Conservation (phyloP, 2,329 filamentous ascomycete species). For the Cladophialophora carrionii region DNA sequence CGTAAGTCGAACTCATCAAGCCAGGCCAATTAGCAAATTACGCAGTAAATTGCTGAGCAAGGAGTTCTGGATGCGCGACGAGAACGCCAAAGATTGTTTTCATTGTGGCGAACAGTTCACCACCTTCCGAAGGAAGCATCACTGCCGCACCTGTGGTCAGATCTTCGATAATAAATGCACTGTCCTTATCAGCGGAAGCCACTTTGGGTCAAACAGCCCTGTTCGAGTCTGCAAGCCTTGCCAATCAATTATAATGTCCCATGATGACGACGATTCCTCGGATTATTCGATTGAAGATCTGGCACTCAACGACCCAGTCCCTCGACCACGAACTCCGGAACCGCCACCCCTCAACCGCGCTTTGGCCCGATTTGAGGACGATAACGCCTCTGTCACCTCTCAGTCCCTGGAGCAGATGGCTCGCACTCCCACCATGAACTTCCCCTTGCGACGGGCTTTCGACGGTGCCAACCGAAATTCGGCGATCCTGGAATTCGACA, state of each 20-base stretch:
- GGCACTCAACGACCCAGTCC: slow-evolving; percentile 43
- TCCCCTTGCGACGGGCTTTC: slow-evolving; percentile 66
- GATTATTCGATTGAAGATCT: slow-evolving; percentile 77
- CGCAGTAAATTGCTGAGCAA: slow-evolving; percentile 86
- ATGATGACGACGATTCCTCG: slow-evolving; percentile 88
- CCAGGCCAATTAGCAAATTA: slow-evolving; percentile 63
- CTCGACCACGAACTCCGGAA: slow-evolving; percentile 37
- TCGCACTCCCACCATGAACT: slow-evolving; percentile 64
- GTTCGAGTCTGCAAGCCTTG: slow-evolving; percentile 92
- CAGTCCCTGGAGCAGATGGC: slow-evolving; percentile 52
- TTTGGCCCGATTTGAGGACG: slow-evolving; percentile 48
- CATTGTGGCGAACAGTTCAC: slow-evolving; percentile 87
- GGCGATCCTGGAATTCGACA: slow-evolving; percentile 84
- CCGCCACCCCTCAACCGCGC: slow-evolving; percentile 20
- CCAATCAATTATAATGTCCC: slow-evolving; percentile 84
- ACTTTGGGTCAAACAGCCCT: slow-evolving; percentile 82
- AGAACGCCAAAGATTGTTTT: slow-evolving; percentile 97
- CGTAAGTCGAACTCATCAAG: slow-evolving; percentile 35
- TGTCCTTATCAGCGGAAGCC: slow-evolving; percentile 80
- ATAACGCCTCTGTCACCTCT: slow-evolving; percentile 52
- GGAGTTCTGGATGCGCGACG: slow-evolving; percentile 99
- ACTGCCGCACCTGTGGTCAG: slow-evolving; percentile 92
- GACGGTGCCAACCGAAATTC: slow-evolving; percentile 83
- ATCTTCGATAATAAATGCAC: slow-evolving; percentile 98
- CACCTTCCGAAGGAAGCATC: slow-evolving; percentile 92